A percentile compares a stretch with the other conserved stretches of the same genome.
phyloP scores from a whole-genome alignment of 1,284 basidiomycete species.

The Cutaneotrichosporon cyanovorans region DNA sequence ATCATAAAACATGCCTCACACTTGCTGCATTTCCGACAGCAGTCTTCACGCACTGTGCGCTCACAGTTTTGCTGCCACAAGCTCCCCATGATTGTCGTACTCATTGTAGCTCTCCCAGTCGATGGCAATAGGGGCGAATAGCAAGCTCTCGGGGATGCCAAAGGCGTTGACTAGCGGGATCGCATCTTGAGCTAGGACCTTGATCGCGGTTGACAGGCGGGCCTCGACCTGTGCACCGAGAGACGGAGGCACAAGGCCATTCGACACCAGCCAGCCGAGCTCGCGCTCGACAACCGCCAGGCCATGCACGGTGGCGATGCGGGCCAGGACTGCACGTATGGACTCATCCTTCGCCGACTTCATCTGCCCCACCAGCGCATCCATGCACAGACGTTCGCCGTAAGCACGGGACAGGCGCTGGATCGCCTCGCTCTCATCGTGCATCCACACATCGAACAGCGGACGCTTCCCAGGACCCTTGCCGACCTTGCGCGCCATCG shows the following conservation, averaged over 20 bases:
- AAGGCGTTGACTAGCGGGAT: slow-evolving; percentile 7
- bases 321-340: slow-evolving; percentile 2
- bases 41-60: no score
- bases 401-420: slow-evolving; percentile 5
- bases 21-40: no score
- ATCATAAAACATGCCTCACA: no score
- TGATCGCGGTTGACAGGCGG: slow-evolving; percentile 1
- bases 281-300: slow-evolving; percentile 12
- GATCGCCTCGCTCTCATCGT: slow-evolving; percentile 10
- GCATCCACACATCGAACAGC: slow-evolving; percentile 15
- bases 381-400: slow-evolving; percentile 15
- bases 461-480: no score
- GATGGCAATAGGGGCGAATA: slow-evolving; percentile 11
- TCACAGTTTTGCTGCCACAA: slow-evolving; percentile 9
- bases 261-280: slow-evolving; percentile 8
- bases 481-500: slow-evolving; percentile 8
- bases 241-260: not conserved
- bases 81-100: slow-evolving; percentile 13
- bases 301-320: slow-evolving; percentile 7
- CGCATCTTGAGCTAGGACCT: slow-evolving; percentile 1
- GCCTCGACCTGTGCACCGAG: slow-evolving; percentile 3
- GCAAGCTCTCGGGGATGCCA: slow-evolving; percentile 9
- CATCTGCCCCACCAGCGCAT: slow-evolving; percentile 2
- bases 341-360: not conserved
- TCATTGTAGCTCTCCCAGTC: slow-evolving; percentile 17